Percentiles rank a stretch among this genome's conserved stretches.
phyloP scores from a whole-genome alignment of 306 rosid genomes.

The Dryas drummondii region DNA sequence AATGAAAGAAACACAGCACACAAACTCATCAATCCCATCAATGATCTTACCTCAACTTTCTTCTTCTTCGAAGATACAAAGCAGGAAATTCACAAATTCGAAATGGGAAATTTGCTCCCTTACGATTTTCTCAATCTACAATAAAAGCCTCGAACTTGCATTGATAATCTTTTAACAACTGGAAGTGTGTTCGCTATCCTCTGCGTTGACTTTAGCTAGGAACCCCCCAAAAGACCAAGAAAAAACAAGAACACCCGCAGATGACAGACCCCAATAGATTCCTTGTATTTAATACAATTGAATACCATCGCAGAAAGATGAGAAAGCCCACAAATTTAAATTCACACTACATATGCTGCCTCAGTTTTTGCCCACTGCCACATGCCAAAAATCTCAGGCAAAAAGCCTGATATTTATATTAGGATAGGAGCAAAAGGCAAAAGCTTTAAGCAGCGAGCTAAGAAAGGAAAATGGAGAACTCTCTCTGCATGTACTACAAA shows the following conservation, averaged over 20 bases:
- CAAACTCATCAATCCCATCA: not conserved
- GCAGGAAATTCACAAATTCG: conserved; percentile 21
- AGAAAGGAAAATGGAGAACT: not conserved
- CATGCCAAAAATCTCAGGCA: conserved; percentile 1
- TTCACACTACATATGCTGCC: not conserved
- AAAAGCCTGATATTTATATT: not conserved
- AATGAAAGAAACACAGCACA: not conserved
- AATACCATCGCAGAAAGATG: not conserved
- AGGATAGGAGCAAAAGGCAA: not conserved
- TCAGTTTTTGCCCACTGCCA: not conserved
- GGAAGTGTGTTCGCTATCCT: not conserved
- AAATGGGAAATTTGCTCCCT: not conserved
- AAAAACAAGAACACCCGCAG: not conserved
- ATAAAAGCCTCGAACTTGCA: conserved; percentile 5
- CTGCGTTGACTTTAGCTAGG: conserved; percentile 14
- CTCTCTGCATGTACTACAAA: conserved; percentile 16
- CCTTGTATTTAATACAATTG: not conserved
- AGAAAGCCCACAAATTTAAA: conserved; percentile 22
- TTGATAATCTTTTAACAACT: not conserved
- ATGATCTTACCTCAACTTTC: conserved; percentile 25
- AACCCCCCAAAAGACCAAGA: not conserved
- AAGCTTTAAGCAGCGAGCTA: not conserved
- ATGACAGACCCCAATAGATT: not conserved
- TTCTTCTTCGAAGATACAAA: not conserved
- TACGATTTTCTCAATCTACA: not conserved